Base-by-base conservation (phyloP, 2,329 filamentous ascomycete species). In the Aspergillus sp. region DNA sequence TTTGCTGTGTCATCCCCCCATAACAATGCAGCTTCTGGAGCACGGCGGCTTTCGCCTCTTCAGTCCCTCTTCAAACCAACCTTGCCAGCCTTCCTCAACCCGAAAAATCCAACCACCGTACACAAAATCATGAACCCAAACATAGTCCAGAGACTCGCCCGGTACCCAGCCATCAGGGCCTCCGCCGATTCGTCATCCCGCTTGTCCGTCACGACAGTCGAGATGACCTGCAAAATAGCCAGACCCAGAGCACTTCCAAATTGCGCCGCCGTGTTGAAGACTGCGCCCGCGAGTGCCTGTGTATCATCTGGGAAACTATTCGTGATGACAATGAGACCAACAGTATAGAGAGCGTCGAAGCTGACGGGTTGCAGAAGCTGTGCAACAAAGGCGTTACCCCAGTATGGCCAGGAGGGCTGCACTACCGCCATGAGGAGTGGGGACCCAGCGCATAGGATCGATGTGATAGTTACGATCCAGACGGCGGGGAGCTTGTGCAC, bases 231-330 rank as follows among this genome's bases (percentile, higher is more conserved):
- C 57, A 79, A 80, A 11, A 83, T 70, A 17, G 82, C 82, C 4
- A 86, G 68, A 0, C 83, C 83, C 3, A 86, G 74, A 0, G 80
- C 78, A 17, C 79, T 80, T 0, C 85, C 85, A 61, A 87, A 81
- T 64, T 87, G 84, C 0, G 79, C 73, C 0, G 83, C 76, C 0
- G 84, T 86, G 62, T 85, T 87, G 70, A 88, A 88, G 0, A 88
- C 84, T 0, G 84, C 85, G 0, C 85, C 86, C 0, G 84, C 85
- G 0, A 88, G 74, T 0, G 82, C 83, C 61, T 88, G 85, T 1
- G 78, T 86, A 3, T 84, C 73, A 23, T 80, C 75, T 0, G 85
- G 82, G 63, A 87, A 88, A 7, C 78, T 80, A 9, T 84, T 81
- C 0, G 81, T 79, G 6, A 87, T 80, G 3, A 87, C 71, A 25